These are phyloP conservation scores for Setaria viridis DNA, from an alignment of 202 grass and related monocot genomes.

Conservation along the genomic window DNA sequence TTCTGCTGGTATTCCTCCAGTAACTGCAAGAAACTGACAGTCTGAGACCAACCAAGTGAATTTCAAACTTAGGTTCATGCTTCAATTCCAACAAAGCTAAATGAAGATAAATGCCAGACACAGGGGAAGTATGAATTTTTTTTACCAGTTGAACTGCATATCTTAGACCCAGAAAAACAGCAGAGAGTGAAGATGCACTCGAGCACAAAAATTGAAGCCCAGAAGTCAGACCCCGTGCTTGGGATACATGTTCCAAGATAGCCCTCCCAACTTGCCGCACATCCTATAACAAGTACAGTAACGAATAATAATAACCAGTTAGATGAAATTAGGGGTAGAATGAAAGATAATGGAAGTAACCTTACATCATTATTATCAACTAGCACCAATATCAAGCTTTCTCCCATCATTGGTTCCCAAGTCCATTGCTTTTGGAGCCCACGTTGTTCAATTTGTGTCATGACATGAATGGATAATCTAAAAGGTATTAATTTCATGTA, in stretches of 20 bases:
- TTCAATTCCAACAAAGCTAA: slow-evolving; percentile 17
- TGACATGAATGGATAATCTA: slow-evolving; percentile 76
- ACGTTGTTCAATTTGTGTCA: slow-evolving; percentile 78
- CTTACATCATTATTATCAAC: slow-evolving; percentile 90
- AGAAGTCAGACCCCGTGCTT: slow-evolving; percentile 69
- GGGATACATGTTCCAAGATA: slow-evolving; percentile 91
- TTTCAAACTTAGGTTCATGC: background rate
- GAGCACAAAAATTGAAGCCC: slow-evolving; percentile 96
- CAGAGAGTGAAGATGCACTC: slow-evolving; percentile 73
- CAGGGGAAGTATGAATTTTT: slow-evolving; percentile 10
- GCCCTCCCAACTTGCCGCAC: slow-evolving; percentile 85
- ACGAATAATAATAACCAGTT: slow-evolving; percentile 20
- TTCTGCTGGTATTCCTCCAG: background rate
- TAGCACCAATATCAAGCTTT: slow-evolving; percentile 91
- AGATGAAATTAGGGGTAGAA: slow-evolving; percentile 37
- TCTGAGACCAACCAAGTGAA: background rate
- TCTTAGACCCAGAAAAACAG: slow-evolving; percentile 80
- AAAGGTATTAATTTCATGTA: slow-evolving; percentile 45
- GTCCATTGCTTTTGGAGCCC: slow-evolving; percentile 93
- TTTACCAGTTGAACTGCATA: slow-evolving; percentile 79
- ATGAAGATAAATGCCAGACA: slow-evolving; percentile 12
- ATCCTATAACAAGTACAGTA: slow-evolving; percentile 61
- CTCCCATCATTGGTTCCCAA: slow-evolving; percentile 91
- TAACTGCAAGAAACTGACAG: slow-evolving; percentile 15
- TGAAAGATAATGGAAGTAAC: slow-evolving; percentile 47